phyloP scores from a whole-genome alignment of 2,329 filamentous ascomycete species.

The Esteya vermicola region DNA sequence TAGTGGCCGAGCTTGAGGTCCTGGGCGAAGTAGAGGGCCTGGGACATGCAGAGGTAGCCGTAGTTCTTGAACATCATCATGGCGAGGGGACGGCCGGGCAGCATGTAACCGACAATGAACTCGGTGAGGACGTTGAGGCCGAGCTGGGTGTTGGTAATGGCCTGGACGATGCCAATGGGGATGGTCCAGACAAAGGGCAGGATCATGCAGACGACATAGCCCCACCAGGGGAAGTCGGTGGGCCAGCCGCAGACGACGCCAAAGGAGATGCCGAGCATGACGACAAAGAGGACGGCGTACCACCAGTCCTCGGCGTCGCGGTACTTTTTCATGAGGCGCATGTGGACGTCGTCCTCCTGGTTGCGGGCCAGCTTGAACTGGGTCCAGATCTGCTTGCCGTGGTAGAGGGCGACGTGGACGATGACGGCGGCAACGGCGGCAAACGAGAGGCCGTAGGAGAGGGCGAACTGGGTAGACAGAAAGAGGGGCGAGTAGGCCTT shows the following conservation, averaged over 20 bases:
- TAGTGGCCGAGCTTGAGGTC: constrained; percentile 57
- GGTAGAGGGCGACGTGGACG: constrained; percentile 40
- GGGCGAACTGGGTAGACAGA: constrained; percentile 45
- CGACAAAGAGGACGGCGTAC: constrained; percentile 35
- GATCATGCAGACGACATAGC: constrained; percentile 40
- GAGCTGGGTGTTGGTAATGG: constrained; percentile 44
- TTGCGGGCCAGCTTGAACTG: constrained; percentile 40
- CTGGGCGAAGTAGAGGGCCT: constrained; percentile 50
- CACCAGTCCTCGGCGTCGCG: constrained; percentile 45
- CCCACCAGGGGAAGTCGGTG: constrained; percentile 44
- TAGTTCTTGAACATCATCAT: constrained; percentile 73
- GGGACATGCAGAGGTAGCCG: constrained; percentile 53
- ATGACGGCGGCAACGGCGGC: constrained; percentile 50
- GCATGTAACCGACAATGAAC: constrained; percentile 59
- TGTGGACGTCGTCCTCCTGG: constrained; percentile 44
- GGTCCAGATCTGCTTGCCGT: constrained; percentile 38
- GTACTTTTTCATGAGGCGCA: constrained; percentile 48
- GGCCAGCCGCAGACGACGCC: constrained; percentile 38
- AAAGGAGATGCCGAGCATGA: constrained; percentile 41
- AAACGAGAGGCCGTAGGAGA: constrained; percentile 38
- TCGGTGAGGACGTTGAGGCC: constrained; percentile 61
- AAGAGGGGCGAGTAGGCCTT: constrained; percentile 51
- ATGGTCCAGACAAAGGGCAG: constrained; percentile 45
- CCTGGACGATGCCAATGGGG: constrained; percentile 47
- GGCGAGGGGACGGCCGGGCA: constrained; percentile 53